Percentiles rank a stretch among this genome's conserved stretches.
These are phyloP conservation scores for Antarctomyces pellizariae DNA, from an alignment of 495 filamentous ascomycete species.

Conservation along the genomic window DNA sequence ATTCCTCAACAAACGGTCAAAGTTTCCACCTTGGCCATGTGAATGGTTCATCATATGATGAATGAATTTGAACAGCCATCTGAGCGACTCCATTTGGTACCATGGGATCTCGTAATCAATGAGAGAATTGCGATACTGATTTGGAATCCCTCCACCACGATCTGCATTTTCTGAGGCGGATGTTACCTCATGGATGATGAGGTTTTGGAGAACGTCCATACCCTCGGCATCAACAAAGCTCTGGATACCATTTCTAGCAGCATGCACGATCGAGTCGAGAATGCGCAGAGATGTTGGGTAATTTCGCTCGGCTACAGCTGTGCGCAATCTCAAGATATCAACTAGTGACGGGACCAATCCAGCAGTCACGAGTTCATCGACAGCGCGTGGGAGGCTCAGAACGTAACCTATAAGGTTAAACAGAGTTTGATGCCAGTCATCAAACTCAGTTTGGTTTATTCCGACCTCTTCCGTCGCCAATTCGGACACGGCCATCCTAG, in stretches of 20 bases:
- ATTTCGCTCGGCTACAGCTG: slow-evolving; percentile 56
- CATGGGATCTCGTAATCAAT: slow-evolving; percentile 86
- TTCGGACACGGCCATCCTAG: slow-evolving; percentile 70
- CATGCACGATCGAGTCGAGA: slow-evolving; percentile 67
- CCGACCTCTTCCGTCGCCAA: slow-evolving; percentile 35
- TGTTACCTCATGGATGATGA: slow-evolving; percentile 61
- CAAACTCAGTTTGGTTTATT: slow-evolving; percentile 32
- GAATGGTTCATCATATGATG: slow-evolving; percentile 82
- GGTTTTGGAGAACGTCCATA: slow-evolving; percentile 62
- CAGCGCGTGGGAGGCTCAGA: slow-evolving; percentile 42
- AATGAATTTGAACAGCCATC: slow-evolving; percentile 87
- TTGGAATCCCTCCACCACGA: slow-evolving; percentile 46
- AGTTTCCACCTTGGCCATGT: slow-evolving; percentile 39
- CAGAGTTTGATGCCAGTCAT: slow-evolving; percentile 74
- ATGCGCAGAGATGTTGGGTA: slow-evolving; percentile 64
- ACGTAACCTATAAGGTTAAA: slow-evolving; percentile 63
- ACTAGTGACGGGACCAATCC: slow-evolving; percentile 75
- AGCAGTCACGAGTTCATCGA: slow-evolving; percentile 55
- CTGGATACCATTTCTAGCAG: slow-evolving; percentile 55
- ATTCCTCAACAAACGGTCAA: slow-evolving; percentile 75
- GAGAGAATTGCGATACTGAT: slow-evolving; percentile 51
- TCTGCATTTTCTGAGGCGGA: slow-evolving; percentile 38
- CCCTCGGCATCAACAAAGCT: slow-evolving; percentile 56
- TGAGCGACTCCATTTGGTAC: slow-evolving; percentile 74
- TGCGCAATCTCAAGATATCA: slow-evolving; percentile 69